Percentiles rank a stretch among this genome's conserved stretches.
These are phyloP conservation scores for Backusella sp. DNA, from an alignment of 192 early-diverging fungal species.

Conservation along the genomic window DNA sequence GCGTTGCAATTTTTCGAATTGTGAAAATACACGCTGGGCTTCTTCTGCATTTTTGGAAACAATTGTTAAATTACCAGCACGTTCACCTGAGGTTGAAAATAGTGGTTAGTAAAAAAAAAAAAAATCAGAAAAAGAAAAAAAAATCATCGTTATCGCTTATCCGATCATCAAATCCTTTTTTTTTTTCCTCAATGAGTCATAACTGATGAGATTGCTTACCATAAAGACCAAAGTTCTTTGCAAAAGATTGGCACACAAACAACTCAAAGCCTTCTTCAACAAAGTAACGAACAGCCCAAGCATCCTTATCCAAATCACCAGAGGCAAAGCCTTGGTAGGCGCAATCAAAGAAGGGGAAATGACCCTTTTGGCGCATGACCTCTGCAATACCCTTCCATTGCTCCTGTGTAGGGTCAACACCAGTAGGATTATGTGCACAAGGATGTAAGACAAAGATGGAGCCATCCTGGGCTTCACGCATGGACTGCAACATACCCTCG, in stretches of 20 bases:
- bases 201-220: slow-evolving; percentile 39
- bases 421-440: slow-evolving; percentile 99
- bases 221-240: slow-evolving; percentile 99
- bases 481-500: slow-evolving; percentile 67
- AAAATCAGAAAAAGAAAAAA: neutral
- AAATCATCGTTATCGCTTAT: neutral
- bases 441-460: slow-evolving; percentile 92
- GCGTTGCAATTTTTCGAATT: slow-evolving; percentile 82
- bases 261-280: slow-evolving; percentile 88
- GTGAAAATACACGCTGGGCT: slow-evolving; percentile 65
- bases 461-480: slow-evolving; percentile 68
- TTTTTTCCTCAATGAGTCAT: neutral
- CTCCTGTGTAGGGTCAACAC: slow-evolving; percentile 92
- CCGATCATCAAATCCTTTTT: neutral
- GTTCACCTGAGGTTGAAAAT: slow-evolving; percentile 62
- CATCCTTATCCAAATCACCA: slow-evolving; percentile 89
- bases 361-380: slow-evolving; percentile 61
- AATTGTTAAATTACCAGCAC: slow-evolving; percentile 82
- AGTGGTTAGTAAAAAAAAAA: neutral
- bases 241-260: slow-evolving; percentile 89
- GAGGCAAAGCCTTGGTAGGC: slow-evolving; percentile 99
- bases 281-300: slow-evolving; percentile 92
- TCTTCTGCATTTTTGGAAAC: slow-evolving; percentile 58
- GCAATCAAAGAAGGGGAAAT: slow-evolving; percentile 97
- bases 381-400: slow-evolving; percentile 94